Conservation (phyloP, 164 flowering plant species). For the Chimonanthus salicifolius region DNA sequence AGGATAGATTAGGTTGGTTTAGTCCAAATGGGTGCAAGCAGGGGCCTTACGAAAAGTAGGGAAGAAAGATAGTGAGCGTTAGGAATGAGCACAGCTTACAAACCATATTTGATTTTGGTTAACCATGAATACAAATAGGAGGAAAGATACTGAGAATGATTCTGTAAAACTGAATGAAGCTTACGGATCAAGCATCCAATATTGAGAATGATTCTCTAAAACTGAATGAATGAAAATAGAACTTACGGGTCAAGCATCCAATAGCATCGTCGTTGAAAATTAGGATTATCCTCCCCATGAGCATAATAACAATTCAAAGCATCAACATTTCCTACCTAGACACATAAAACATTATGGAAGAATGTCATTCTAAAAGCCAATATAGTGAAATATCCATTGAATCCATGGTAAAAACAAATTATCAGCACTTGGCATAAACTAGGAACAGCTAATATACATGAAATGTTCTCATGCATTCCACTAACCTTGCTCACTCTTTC, state of each 20-base stretch:
- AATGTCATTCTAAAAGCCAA: conserved; percentile 11
- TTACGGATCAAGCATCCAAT: conserved; percentile 46
- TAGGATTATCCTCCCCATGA: conserved; percentile 74
- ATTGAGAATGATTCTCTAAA: not conserved
- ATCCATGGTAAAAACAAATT: not conserved
- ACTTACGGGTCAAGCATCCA: conserved; percentile 98
- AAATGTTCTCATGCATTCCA: too few relatives aligned
- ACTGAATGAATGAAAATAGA: conserved; percentile 3
- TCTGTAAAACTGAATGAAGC: conserved; percentile 23
- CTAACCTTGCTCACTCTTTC: too few relatives aligned
- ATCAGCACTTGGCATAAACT: not conserved
- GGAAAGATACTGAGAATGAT: not conserved
- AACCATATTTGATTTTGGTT: not conserved
- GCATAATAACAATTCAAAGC: conserved; percentile 97
- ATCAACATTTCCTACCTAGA: conserved; percentile 87
- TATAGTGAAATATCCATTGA: not conserved
- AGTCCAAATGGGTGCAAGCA: too few relatives aligned
- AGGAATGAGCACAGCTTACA: not conserved
- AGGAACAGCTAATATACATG: not conserved
- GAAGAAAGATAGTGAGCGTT: not conserved
- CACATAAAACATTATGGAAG: conserved; percentile 12
- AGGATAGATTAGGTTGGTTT: too few relatives aligned
- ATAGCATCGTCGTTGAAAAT: conserved; percentile 89
- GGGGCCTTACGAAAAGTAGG: too few relatives aligned
- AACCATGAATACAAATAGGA: not conserved